Evolutionary conservation across 1,284 basidiomycete species (phyloP), one percentile per base, ranked within the genome.

Genomic region (Rhodotorula sp.): DNA sequence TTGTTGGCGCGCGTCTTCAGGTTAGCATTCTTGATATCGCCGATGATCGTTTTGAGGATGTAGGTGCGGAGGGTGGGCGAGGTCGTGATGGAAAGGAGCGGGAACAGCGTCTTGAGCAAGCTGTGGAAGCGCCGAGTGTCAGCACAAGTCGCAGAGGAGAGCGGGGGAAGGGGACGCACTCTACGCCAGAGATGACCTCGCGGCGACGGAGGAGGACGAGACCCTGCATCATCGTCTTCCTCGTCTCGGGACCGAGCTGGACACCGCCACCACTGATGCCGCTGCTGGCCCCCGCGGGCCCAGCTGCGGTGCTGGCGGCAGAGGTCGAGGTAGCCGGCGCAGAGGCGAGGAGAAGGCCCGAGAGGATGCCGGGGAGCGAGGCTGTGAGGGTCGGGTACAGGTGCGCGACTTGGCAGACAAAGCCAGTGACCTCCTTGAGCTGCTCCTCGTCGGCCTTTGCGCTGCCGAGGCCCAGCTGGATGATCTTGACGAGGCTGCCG

Each of bases 1-100:
- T 95, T 94, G 84, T 97, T 94, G 79, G 98, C 97, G 81, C 93
- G 94, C 53, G 90, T 86, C 70, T 89, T 90, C 53, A 88, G 83
- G 80, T 99, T 99, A 54, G 96, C 94, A 7, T 90, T 91, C 78
- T 90, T 90, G 77, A 99, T 91, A 78, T 99, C 96, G 23, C 91
- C 90, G n/a, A 98, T 85, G 80, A 99, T 99, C 1, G 93, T 97
- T 78, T 90, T 90, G n/a, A 94, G 90, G 75, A 99, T 94, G 74
- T 90, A 90, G 0, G 88, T 84, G 42, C 96, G 89, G 25, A 98
- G 87, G 25, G 89, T 82, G 0, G 92, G 87, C 0, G 94, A 97
- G 8, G 91, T 90, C 0, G 93, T 94, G 55, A 91, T 89, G 23
- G 95, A 91, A 0, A 99, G 88, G 3, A 99, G 87, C 7, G 97